These are phyloP conservation scores for Rhodomyrtus psidioides DNA, from an alignment of 441 rosid genomes.

Conservation along the genomic window DNA sequence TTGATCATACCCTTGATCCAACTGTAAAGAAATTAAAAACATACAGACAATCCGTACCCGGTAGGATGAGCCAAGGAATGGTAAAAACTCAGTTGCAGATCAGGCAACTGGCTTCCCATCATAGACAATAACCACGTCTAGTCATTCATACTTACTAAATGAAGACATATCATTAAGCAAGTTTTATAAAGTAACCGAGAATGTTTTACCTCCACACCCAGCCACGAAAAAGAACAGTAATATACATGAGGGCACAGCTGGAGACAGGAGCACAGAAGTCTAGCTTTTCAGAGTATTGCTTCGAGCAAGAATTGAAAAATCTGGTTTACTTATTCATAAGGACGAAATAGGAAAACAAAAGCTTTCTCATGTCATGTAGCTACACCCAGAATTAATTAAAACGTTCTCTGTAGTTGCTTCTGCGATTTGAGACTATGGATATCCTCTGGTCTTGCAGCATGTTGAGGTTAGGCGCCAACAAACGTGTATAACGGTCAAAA, in stretches of 20 bases:
- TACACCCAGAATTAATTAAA: constrained; percentile 14
- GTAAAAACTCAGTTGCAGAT: not conserved
- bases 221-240: not conserved
- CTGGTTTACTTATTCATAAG: not conserved
- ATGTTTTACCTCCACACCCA: not conserved
- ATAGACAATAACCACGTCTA: not conserved
- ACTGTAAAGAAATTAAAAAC: not conserved
- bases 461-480: constrained; percentile 89
- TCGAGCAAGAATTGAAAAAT: not conserved
- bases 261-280: not conserved
- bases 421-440: constrained; percentile 59
- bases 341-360: not conserved
- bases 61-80: not conserved
- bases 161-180: not conserved
- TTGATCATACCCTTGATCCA: not conserved
- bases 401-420: constrained; percentile 37
- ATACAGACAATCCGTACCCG: not conserved
- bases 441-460: constrained; percentile 97
- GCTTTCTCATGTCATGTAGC: not conserved
- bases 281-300: not conserved
- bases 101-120: not conserved
- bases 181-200: not conserved
- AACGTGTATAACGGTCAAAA: constrained; percentile 86
- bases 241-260: not conserved
- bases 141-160: not conserved